Evolutionary conservation across 306 rosid species (phyloP).

Genomic region (Macrotyloma uniflorum): DNA sequence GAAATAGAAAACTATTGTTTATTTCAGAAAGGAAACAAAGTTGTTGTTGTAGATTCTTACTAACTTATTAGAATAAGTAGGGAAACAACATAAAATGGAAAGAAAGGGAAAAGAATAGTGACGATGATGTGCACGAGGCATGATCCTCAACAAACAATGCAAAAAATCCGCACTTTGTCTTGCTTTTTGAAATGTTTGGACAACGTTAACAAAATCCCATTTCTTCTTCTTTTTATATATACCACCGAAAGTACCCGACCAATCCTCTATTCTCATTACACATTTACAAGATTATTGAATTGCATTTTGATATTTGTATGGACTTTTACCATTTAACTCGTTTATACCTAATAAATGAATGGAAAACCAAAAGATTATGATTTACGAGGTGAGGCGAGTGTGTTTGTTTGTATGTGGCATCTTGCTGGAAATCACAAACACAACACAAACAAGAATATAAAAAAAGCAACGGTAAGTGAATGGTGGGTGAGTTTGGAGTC

Average conservation of each 20-base stretch:
- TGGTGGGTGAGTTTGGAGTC: not conserved
- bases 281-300: not conserved
- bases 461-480: not conserved
- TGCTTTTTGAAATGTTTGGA: constrained; percentile 1
- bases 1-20: too few relatives aligned
- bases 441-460: not conserved
- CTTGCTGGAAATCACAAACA: constrained; percentile 23
- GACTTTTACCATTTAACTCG: not conserved
- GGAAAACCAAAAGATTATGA: not conserved
- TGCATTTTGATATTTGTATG: too few relatives aligned
- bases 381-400: not conserved
- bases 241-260: constrained; percentile 5
- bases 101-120: not conserved
- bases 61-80: not conserved
- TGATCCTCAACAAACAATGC: constrained; percentile 1
- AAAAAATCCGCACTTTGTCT: constrained; percentile 22
- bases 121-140: not conserved
- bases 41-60: not conserved
- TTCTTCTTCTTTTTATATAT: not conserved
- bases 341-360: not conserved
- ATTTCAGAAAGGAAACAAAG: too few relatives aligned
- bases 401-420: not conserved
- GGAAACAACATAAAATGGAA: not conserved
- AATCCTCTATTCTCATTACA: not conserved
- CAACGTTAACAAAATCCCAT: not conserved